Evolutionary conservation across 2,329 filamentous ascomycete genomes (phyloP).

Genomic region (Sarocladiaceae sp.): DNA sequence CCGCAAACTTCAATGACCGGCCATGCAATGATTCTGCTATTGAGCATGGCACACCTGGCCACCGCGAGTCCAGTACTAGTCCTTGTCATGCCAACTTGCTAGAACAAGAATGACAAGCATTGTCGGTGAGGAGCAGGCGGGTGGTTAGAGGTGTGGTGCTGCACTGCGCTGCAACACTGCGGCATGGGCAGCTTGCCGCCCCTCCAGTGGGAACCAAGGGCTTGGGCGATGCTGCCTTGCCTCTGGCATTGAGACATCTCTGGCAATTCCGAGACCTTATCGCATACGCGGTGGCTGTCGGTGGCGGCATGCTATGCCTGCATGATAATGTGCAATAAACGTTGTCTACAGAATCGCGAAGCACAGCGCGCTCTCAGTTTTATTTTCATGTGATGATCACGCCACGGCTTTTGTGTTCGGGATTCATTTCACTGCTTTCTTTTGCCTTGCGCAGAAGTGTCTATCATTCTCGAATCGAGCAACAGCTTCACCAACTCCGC

Average conservation of each 20-base stretch:
- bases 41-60: not conserved
- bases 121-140: conserved; percentile 1
- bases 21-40: not conserved
- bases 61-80: too few relatives aligned
- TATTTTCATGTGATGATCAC: not conserved
- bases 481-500: not conserved
- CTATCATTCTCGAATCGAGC: too few relatives aligned
- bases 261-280: not conserved
- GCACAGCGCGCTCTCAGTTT: too few relatives aligned
- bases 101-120: conserved; percentile 7
- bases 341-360: too few relatives aligned
- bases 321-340: conserved; percentile 6
- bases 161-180: conserved; percentile 1
- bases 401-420: too few relatives aligned
- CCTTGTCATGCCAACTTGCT: too few relatives aligned
- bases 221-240: not conserved
- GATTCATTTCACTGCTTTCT: too few relatives aligned
- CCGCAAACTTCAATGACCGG: not conserved
- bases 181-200: not conserved
- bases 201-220: conserved; percentile 1
- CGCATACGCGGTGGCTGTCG: not conserved
- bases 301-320: not conserved
- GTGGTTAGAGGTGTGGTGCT: not conserved
- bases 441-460: too few relatives aligned
- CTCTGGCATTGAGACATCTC: not conserved